These are phyloP conservation scores for Fusarium circinatum DNA, from an alignment of 2,329 filamentous ascomycete genomes.

Conservation along the genomic window DNA sequence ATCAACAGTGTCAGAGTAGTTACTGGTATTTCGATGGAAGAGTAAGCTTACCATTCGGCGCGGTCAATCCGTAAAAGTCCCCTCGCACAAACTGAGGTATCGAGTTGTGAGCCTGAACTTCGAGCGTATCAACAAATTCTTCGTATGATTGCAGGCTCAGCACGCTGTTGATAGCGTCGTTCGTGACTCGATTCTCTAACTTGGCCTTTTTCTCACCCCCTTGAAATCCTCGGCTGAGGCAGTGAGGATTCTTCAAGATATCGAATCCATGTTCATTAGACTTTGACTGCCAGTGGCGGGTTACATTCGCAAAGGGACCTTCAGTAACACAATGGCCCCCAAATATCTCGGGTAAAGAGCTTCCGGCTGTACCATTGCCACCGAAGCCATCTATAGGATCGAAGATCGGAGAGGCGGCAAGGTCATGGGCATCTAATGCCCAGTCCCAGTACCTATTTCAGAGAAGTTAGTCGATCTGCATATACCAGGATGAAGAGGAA, in stretches of 20 bases:
- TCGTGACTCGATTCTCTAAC: background rate
- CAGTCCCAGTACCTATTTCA: background rate
- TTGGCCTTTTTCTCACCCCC: background rate
- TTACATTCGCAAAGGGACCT: background rate
- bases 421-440: background rate
- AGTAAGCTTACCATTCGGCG: background rate
- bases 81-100: background rate
- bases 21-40: too few species aligned
- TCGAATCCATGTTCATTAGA: background rate
- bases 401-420: background rate
- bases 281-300: background rate
- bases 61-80: background rate
- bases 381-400: background rate
- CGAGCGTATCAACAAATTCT: background rate
- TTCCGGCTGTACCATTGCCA: background rate
- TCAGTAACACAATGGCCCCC: background rate
- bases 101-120: background rate
- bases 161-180: background rate
- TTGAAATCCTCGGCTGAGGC: background rate
- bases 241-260: background rate
- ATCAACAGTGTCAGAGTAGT: background rate
- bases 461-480: background rate
- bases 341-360: background rate
- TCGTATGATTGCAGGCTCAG: background rate
- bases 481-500: rapidly evolving